Base-by-base conservation (phyloP, 441 rosid genomes). In the Syzygium malaccense region DNA sequence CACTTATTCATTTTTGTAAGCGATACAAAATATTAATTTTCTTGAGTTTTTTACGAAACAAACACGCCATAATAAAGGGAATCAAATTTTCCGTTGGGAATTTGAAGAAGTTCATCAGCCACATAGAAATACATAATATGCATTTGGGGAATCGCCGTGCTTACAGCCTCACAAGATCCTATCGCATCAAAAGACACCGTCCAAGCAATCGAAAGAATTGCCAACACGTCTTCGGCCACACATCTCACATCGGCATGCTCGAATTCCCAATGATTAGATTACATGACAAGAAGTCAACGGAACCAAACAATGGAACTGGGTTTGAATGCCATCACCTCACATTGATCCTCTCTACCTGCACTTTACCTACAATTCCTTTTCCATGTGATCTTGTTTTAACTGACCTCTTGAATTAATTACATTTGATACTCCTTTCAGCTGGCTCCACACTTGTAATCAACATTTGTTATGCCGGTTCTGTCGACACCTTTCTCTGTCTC, bases 1-100 rank as follows among this genome's bases (percentile, higher is more conserved):
- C 8, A 30, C 37, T 30, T 0, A 30, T 64, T 7, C 14, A 30
- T 64, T 64, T 30, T 64, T 64, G 3, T 2, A 7, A 64, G 41
- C 0, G 3, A 15, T 30, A 32, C 20, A 8, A 4, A 20, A 8
- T 4, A 30, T 7, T 64, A 64, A 30, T 30, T 3, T 7, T 30
- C 0, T 64, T 30, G 20, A 64, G 25, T 66, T 66, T 66, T 66
- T 1, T 32, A 3, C 32, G 25, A 66, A 66, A 32, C 8, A 66
- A 17, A 32, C 1, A 20, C 41, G 32, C 0, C 19, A 23, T 17
- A 32, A 68, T 6, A 68, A 18, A 62, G 71, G 19, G 30, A 62
- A 33, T 33, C 79, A 33, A 33, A 32, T 68, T 32, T 68, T 20
- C 26, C 45, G 3, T 32, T 32, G 37, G 78, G 25, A 68, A 68